Conservation (phyloP, 2,329 filamentous ascomycete genomes). For the Thielaviopsis cerberus region DNA sequence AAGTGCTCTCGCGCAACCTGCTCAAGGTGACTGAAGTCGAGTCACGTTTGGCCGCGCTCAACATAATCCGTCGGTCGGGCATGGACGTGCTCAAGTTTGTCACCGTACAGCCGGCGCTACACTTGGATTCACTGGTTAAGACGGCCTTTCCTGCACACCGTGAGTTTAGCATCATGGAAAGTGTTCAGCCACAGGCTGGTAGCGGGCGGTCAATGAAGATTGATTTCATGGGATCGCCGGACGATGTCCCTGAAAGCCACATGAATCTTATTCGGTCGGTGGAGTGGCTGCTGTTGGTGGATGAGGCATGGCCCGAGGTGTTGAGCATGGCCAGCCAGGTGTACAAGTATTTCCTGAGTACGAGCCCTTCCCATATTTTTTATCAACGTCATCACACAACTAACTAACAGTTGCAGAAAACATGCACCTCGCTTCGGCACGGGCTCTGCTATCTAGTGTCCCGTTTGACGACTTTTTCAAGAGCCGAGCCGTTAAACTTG, state of each 20-base stretch:
- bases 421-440: conserved; percentile 34
- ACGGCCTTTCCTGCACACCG: conserved; percentile 13
- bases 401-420: conserved; percentile 21
- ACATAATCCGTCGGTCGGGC: conserved; percentile 54
- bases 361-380: conserved; percentile 21
- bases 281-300: conserved; percentile 67
- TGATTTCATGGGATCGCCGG: conserved; percentile 44
- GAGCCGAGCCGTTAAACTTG: conserved; percentile 18
- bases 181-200: conserved; percentile 30
- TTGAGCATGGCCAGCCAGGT: conserved; percentile 50
- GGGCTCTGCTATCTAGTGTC: conserved; percentile 32
- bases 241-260: conserved; percentile 44
- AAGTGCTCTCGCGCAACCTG: conserved; percentile 57
- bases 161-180: conserved; percentile 30
- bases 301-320: conserved; percentile 52
- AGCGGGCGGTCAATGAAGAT: conserved; percentile 46
- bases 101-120: conserved; percentile 41
- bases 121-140: conserved; percentile 29
- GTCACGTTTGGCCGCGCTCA: conserved; percentile 49
- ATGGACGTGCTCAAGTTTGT: conserved; percentile 59
- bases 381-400: conserved; percentile 11
- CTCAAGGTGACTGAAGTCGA: conserved; percentile 49
- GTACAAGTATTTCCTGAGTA: conserved; percentile 73
- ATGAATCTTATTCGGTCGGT: conserved; percentile 57
- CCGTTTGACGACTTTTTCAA: conserved; percentile 30